Base-by-base conservation (phyloP, 768 basidiomycete species). In the Leccinum truebloodii region DNA sequence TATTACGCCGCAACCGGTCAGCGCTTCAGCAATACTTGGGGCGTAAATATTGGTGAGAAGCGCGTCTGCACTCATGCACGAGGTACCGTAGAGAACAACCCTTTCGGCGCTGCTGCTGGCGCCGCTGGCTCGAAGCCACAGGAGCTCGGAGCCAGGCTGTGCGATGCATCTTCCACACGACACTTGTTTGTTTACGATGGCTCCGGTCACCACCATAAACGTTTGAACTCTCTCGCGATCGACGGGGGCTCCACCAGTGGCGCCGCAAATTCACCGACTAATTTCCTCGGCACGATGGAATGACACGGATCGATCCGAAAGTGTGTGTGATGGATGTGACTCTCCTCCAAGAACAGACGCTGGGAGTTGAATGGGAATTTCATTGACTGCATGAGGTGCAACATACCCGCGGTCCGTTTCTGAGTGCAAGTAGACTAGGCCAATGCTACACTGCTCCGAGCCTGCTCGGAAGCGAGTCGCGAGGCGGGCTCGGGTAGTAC, bases 261-360 rank as follows among this genome's bases (percentile, higher is more conserved):
- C 2, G 32, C n/a, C 30, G 32, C 20, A 32, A 20, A n/a, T 9
- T 20, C 4, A n/a, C 28, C 28, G 28, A 51, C 50, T 8, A 30
- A 26, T 18, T 52, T 34, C 26, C 52, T 34, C 52, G n/a, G 52
- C 52, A 20, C 13, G 32, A 34, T 32, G 20, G 9, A 20, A 8
- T 32, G 28, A 32, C 20, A 52, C 52, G 52, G 52, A 52, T 52
- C 52, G 52, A 34, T 52, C 52, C 52, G 52, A 20, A 20, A 34
- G n/a, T 30, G 12, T 9, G 12, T 14, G 6, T 14, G 35, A 35
- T 35, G 35, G 35, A 52, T 18, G 28, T 51, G 3, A 22, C 28
- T 52, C 51, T 34, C 22, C n/a, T 16, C 28, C 51, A 10, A 18
- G 51, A 52, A 52, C n/a, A 52, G 30, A 52, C 10, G 16, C 10